Base-by-base conservation (phyloP, 2,329 filamentous ascomycete genomes). In the Aspergillus intermedius region DNA sequence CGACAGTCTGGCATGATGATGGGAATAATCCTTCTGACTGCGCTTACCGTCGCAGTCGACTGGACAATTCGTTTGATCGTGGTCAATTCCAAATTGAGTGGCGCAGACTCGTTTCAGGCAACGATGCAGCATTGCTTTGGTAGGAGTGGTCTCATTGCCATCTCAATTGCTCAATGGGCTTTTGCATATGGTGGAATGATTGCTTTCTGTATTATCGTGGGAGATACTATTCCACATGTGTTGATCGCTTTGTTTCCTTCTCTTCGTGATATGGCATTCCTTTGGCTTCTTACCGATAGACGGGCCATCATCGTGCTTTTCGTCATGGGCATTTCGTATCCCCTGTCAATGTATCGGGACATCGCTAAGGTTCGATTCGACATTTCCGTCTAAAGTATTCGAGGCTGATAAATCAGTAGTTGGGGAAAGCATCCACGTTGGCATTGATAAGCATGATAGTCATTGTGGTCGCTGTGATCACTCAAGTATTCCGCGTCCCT, bases 131-230 rank as follows among this genome's bases (percentile, higher is more conserved):
- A 91, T 70, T 98, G 93, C 73, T 98, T 95, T 72, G 93, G 93
- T 5, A 84, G 82, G 61, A 78, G 85, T 15, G 93, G 93, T 0
- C 77, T 98, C 48, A 82, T 98, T 56, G 91, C 93, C 50, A 96
- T 98, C 46, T 85, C 82, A 4, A 61, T 97, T 53, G 93, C 93
- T 44, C 93, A 98, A 74, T 98, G 91, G 91, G 86, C 89, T 23
- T 98, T 98, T 77, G 93, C 93, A 2, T 98, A 97, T 74, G 93
- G 93, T 49, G 93, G 93, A 55, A 98, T 98, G 93, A 83, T 98
- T 48, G 93, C 93, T 12, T 98, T 97, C 69, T 93, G 91, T 57
- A 90, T 98, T 61, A 96, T 98, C 62, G 87, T 98, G 8, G 93
- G 93, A 51, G 93, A 98, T 68, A 91, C 88, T 1, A 96, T 98